Conservation (phyloP, 148 eudicot species). For the Camellia granthamiana region DNA sequence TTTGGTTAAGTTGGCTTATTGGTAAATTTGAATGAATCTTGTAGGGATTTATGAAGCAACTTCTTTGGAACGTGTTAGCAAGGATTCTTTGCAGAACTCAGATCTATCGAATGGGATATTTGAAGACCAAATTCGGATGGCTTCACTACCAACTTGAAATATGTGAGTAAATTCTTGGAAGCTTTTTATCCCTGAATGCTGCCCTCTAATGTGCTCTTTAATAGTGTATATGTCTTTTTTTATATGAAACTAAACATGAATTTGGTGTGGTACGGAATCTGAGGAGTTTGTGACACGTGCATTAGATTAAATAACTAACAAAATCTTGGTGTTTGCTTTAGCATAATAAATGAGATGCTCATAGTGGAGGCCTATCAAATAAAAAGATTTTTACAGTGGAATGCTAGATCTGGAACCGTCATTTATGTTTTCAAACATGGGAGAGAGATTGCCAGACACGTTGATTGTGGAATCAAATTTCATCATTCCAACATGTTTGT, state of each 20-base stretch:
- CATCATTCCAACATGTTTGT: not conserved
- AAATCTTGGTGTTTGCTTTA: not conserved
- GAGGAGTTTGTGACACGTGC: not conserved
- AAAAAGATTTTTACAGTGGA: not conserved
- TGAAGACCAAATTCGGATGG: conserved; percentile 69
- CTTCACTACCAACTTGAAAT: conserved; percentile 77
- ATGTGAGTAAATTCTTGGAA: conserved; percentile 17
- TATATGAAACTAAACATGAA: not conserved
- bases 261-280: not conserved
- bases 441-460: not conserved
- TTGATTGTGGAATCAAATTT: not conserved
- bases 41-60: conserved; percentile 94
- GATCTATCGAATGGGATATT: conserved; percentile 59
- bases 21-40: conserved; percentile 14
- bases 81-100: conserved; percentile 54
- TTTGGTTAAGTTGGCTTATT: not conserved
- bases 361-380: not conserved
- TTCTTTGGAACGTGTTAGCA: conserved; percentile 65
- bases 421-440: not conserved
- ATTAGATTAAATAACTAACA: not conserved
- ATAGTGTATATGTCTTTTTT: not conserved
- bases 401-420: not conserved
- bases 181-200: not conserved
- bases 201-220: not conserved
- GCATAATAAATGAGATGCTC: not conserved